phyloP scores from a whole-genome alignment of 73 alveolate species.

The Tetrahymena elliotti region DNA sequence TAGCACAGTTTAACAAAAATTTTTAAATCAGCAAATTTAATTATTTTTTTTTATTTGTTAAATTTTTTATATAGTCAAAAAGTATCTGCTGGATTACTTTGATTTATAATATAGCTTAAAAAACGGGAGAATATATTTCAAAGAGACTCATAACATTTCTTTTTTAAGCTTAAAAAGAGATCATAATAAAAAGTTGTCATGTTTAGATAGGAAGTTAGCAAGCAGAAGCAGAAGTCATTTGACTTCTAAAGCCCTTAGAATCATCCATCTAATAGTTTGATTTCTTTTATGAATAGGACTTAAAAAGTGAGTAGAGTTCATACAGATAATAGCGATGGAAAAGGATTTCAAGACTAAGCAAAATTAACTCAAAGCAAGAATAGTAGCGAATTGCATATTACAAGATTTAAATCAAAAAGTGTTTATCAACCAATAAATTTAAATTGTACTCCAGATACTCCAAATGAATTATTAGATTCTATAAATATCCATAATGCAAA shows the following conservation, averaged over 20 bases:
- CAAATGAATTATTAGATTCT: not conserved
- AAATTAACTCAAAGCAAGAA: not conserved
- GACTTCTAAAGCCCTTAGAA: not conserved
- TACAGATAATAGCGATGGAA: not conserved
- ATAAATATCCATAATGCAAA: not conserved
- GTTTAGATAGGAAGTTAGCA: not conserved
- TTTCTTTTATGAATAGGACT: not conserved
- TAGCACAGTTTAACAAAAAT: not conserved
- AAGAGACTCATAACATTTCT: not conserved
- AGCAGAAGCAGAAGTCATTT: not conserved
- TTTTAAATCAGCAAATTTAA: too few species aligned
- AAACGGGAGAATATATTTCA: not conserved
- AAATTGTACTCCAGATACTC: not conserved
- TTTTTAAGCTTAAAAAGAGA: not conserved
- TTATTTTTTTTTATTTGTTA: not conserved
- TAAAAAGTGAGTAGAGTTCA: not conserved
- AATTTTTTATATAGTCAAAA: too few species aligned
- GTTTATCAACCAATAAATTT: not conserved
- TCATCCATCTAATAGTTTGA: not conserved
- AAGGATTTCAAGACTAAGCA: not conserved
- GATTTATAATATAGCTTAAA: not conserved
- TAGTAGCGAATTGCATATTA: not conserved
- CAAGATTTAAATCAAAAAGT: not conserved
- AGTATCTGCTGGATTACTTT: not conserved
- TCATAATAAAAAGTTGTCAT: not conserved